Evolutionary conservation across 1,139 yeast species (phyloP).

Genomic region (Blastobotrys apis): DNA sequence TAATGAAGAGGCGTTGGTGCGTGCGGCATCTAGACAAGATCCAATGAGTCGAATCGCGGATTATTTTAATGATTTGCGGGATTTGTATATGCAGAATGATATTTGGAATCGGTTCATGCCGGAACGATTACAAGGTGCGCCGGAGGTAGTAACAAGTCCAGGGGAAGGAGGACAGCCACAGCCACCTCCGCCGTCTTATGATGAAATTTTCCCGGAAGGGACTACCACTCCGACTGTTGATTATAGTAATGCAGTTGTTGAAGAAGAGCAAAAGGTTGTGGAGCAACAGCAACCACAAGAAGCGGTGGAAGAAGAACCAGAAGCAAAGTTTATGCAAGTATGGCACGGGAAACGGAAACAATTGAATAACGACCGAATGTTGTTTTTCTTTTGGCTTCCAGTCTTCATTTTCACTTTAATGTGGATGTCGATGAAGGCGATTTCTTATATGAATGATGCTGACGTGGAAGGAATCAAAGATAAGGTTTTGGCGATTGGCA

Average conservation of each 20-base stretch:
- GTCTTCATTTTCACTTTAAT: conserved; percentile 28
- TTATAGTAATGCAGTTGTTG: conserved; percentile 32
- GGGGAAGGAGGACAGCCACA: not conserved
- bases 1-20: conserved; percentile 6
- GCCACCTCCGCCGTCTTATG: conserved; percentile 56
- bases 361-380: conserved; percentile 75
- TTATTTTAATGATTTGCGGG: conserved; percentile 15
- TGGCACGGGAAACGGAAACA: conserved; percentile 42
- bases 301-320: conserved; percentile 15
- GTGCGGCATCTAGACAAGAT: conserved; percentile 4
- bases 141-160: too few species aligned
- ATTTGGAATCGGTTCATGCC: not conserved
- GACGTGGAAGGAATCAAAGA: conserved; percentile 1
- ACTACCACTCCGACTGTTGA: conserved; percentile 38
- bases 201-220: conserved; percentile 73
- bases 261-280: conserved; percentile 8
- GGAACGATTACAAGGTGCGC: not conserved
- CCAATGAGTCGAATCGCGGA: conserved; percentile 14
- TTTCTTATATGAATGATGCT: conserved; percentile 12
- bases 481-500: conserved; percentile 1
- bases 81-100: not conserved
- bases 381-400: conserved; percentile 66
- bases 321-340: conserved; percentile 26
- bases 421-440: conserved; percentile 26
- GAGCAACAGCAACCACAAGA: not conserved